These are phyloP conservation scores for Linanthus parryae DNA, from an alignment of 148 eudicot species.

Conservation along the genomic window DNA sequence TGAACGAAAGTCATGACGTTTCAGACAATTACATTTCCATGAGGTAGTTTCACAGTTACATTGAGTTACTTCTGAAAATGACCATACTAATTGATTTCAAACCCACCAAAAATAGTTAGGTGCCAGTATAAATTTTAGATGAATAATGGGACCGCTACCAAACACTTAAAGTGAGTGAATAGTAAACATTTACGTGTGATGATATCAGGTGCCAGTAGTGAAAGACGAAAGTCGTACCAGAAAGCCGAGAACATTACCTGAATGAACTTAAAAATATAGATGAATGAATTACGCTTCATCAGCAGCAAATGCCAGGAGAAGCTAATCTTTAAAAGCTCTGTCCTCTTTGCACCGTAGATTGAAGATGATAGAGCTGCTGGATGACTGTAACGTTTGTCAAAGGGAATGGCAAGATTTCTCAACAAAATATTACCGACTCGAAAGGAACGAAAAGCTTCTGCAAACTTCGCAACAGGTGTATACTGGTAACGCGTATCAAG, in stretches of 20 bases:
- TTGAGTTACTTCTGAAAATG: too few relatives aligned
- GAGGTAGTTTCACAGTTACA: too few relatives aligned
- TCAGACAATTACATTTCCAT: too few relatives aligned
- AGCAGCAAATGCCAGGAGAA: conserved; percentile 79
- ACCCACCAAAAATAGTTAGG: too few relatives aligned
- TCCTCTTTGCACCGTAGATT: conserved; percentile 63
- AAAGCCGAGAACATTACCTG: conserved; percentile 62
- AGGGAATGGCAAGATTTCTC: conserved; percentile 61
- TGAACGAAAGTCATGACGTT: too few relatives aligned
- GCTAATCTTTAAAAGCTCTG: conserved; percentile 68
- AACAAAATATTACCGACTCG: conserved; percentile 52
- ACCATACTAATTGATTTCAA: too few relatives aligned
- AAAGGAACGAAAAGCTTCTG: conserved; percentile 65
- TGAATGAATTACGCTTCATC: conserved; percentile 64
- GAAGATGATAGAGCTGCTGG: conserved; percentile 73
- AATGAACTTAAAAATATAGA: conserved; percentile 66
- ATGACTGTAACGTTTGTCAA: conserved; percentile 52
- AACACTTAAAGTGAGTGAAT: too few relatives aligned
- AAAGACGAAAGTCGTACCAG: too few relatives aligned
- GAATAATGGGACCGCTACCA: too few relatives aligned
- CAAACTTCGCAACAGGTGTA: conserved; percentile 66
- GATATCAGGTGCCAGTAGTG: too few relatives aligned
- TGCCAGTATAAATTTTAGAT: too few relatives aligned
- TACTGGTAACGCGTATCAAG: conserved; percentile 42
- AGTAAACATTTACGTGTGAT: too few relatives aligned